Evolutionary conservation across 305 asterid genomes (phyloP), one percentile per base, ranked within the genome.

Genomic region (Fraxinus nigra): DNA sequence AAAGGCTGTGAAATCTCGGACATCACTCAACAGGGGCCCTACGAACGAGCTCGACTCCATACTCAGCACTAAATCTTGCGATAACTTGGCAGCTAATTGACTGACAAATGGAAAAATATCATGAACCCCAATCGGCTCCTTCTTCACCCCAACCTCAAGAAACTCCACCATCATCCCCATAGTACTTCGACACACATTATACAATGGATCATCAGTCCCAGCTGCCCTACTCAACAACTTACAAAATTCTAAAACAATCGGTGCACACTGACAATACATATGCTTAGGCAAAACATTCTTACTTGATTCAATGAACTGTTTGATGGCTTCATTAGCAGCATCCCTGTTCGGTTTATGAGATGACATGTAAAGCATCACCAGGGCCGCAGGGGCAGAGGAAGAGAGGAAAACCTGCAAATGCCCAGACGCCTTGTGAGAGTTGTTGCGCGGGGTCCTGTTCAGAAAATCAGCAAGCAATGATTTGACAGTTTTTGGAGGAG

Each of bases 331-430:
- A 10, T 83, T 90, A 0, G 90, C 93, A 7, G 72, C 83, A 1
- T 81, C 87, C 78, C 74, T 90, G 61, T 91, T 89, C 18, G 83
- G 78, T 78, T 61, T 81, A 72, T 84, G 83, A 8, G 90, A 80
- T 9, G 93, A 87, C 87, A 87, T 86, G 33, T 91, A 93, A 72
- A 93, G 93, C 93, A 88, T 90, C 26, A 96, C 98, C 78, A 96
- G 86, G 14, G 94, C 96, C 0, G 90, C 89, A 0, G 97, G 92
- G 0, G 88, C 98, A 14, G 90, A 82, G 0, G 95, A 89, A 0
- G 92, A 83, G 2, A 80, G 83, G 79, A 96, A 91, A 77, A 96
- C 89, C 85, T 89, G 89, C 54, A 96, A 77, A 76, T 93, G 91
- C 0, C 84, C 93, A 0, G 85, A 37, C 1, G 97, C 87, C 78